These are phyloP conservation scores for Cyberlindnera lachancei DNA, from an alignment of 805 yeast genomes.

Conservation along the genomic window DNA sequence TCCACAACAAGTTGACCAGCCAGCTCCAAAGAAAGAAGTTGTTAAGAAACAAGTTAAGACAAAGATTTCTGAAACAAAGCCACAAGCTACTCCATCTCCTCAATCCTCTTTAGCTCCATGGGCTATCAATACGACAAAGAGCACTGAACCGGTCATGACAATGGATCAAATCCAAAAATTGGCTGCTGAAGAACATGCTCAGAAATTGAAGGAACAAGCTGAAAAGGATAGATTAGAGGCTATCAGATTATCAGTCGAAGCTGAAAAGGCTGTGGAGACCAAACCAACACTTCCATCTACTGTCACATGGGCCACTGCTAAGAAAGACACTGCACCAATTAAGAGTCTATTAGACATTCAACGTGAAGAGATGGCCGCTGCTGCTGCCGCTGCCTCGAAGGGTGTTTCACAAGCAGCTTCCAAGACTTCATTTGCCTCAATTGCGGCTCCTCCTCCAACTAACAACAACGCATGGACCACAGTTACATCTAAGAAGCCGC, in stretches of 20 bases:
- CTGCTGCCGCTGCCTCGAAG: constrained; percentile 18
- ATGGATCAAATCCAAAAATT: constrained; percentile 43
- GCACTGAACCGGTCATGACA: constrained; percentile 33
- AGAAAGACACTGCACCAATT: constrained; percentile 25
- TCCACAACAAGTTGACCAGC: neutral
- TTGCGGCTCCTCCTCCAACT: constrained; percentile 11
- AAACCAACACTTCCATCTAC: constrained; percentile 24
- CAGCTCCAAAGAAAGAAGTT: constrained; percentile 3
- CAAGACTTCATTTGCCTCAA: constrained; percentile 19
- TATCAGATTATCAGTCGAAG: constrained; percentile 15
- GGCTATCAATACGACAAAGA: constrained; percentile 31
- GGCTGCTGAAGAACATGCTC: constrained; percentile 39
- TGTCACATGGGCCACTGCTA: constrained; percentile 32
- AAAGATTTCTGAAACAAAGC: constrained; percentile 6
- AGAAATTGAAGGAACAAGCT: constrained; percentile 30
- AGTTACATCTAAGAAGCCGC: constrained; percentile 20
- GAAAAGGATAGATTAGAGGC: constrained; percentile 16
- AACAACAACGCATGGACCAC: constrained; percentile 33
- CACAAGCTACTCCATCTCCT: constrained; percentile 4
- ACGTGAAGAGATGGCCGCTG: constrained; percentile 42
- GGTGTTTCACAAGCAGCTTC: constrained; percentile 6
- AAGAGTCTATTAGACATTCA: constrained; percentile 57
- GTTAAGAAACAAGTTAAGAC: constrained; percentile 7
- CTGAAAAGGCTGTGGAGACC: constrained; percentile 12
- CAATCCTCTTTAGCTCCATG: constrained; percentile 39